phyloP scores from a whole-genome alignment of 768 basidiomycete species.

The Tephrocybe sp. region DNA sequence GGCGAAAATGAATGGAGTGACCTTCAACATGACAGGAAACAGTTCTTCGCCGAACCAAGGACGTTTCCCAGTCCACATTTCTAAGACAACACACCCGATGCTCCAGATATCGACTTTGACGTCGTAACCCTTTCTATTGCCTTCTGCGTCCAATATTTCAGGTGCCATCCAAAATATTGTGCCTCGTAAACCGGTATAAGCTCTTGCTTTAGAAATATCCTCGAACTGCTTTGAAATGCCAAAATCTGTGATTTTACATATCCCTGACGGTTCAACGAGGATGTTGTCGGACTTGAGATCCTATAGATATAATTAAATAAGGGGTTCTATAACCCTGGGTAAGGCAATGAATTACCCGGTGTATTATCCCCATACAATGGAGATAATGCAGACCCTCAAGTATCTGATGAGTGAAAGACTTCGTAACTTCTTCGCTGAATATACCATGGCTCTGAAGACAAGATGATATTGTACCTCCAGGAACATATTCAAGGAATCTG shows the following conservation, averaged over 20 bases:
- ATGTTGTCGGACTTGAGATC: constrained; percentile 96
- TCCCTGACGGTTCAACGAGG: constrained; percentile 78
- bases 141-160: constrained; percentile 65
- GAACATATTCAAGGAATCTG: constrained; percentile 95
- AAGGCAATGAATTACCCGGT: constrained; percentile 59
- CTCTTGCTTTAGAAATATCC: constrained; percentile 57
- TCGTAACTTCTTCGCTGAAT: constrained; percentile 83
- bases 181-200: constrained; percentile 80
- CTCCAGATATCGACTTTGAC: constrained; percentile 98
- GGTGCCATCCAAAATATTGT: constrained; percentile 98
- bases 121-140: constrained; percentile 79
- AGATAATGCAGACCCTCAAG: constrained; percentile 85
- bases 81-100: constrained; percentile 87
- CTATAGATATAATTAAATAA: constrained; percentile 31
- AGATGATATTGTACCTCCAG: constrained; percentile 88
- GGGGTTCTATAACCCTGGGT: not conserved
- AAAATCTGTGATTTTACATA: constrained; percentile 96
- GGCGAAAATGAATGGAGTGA: constrained; percentile 25
- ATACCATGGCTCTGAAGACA: constrained; percentile 76
- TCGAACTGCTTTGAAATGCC: constrained; percentile 93
- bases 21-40: constrained; percentile 81
- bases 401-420: constrained; percentile 85
- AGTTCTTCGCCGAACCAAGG: constrained; percentile 82
- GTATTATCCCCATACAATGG: constrained; percentile 81
- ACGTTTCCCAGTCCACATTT: constrained; percentile 93